Conservation (phyloP, 2,329 filamentous ascomycete genomes). For the Alternaria solani region DNA sequence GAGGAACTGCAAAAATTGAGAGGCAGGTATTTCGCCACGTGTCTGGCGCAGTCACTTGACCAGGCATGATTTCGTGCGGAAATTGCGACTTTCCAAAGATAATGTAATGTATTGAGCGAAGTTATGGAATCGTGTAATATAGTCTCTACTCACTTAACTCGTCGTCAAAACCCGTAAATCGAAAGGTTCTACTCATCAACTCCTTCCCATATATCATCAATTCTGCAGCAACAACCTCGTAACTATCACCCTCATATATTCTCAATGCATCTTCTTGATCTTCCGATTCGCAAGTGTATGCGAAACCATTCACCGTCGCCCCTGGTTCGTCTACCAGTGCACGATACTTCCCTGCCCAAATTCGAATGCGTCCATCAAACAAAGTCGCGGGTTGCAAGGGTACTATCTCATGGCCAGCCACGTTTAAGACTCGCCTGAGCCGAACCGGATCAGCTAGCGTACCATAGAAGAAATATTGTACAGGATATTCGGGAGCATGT, state of each 20-base stretch:
- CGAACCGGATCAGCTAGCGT: not conserved
- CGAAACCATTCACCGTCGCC: not conserved
- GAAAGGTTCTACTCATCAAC: conserved; percentile 1
- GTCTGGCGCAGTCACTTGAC: conserved; percentile 2
- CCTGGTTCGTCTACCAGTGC: not conserved
- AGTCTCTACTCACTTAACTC: not conserved
- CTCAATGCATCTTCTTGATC: not conserved
- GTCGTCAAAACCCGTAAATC: not conserved
- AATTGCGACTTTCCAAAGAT: not conserved
- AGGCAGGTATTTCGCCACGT: conserved; percentile 3
- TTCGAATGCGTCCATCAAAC: not conserved
- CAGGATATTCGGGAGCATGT: not conserved
- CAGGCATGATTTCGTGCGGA: not conserved
- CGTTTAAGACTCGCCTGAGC: not conserved
- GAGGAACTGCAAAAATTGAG: conserved; percentile 28
- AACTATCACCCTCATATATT: not conserved
- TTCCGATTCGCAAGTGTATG: not conserved
- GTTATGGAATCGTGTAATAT: too few species aligned
- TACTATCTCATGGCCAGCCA: not conserved
- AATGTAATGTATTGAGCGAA: not conserved
- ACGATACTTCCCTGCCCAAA: not conserved
- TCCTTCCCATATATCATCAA: not conserved
- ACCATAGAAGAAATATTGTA: not conserved
- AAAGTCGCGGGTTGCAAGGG: not conserved
- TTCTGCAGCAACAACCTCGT: not conserved